Percentiles rank a stretch among this genome's conserved stretches.
phyloP scores from a whole-genome alignment of 805 yeast genomes.

The Metschnikowia kunwiensis region DNA sequence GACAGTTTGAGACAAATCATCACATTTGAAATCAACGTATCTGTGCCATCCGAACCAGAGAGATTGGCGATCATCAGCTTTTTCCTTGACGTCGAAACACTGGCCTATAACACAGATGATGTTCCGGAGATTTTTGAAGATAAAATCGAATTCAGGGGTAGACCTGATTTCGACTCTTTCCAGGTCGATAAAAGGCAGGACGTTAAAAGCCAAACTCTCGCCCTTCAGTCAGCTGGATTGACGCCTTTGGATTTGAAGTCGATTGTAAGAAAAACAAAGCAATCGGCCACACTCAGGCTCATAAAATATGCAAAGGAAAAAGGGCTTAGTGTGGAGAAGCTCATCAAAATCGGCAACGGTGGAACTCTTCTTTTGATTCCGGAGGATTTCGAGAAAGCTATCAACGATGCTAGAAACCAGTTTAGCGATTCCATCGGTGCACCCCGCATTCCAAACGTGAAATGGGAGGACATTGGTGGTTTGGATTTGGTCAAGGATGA shows the following conservation, averaged over 20 bases:
- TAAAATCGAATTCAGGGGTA: conserved; percentile 18
- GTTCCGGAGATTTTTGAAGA: conserved; percentile 21
- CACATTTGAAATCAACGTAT: conserved; percentile 72
- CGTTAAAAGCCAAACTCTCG: conserved; percentile 54
- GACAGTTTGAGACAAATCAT: conserved; percentile 63
- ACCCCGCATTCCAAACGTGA: conserved; percentile 90
- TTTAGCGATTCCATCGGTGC: conserved; percentile 96
- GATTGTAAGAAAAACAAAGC: conserved; percentile 64
- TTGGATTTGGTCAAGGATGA: conserved; percentile 86
- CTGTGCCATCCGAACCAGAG: conserved; percentile 78
- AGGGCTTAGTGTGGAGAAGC: conserved; percentile 22
- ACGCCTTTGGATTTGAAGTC: conserved; percentile 79
- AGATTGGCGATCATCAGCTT: conserved; percentile 59
- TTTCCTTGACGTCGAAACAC: conserved; percentile 32
- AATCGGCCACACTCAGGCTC: conserved; percentile 51
- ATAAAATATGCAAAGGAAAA: conserved; percentile 29
- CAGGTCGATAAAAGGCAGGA: conserved; percentile 29
- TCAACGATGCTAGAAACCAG: conserved; percentile 77
- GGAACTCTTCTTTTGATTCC: conserved; percentile 55
- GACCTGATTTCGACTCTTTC: conserved; percentile 17
- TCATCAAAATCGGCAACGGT: conserved; percentile 48
- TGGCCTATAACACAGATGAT: conserved; percentile 7
- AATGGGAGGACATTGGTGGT: conserved; percentile 98
- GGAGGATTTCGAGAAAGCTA: conserved; percentile 64
- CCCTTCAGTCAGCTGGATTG: conserved; percentile 89